These are phyloP conservation scores for Botryotinia narcissicola DNA, from an alignment of 2,329 filamentous ascomycete genomes.

Conservation along the genomic window DNA sequence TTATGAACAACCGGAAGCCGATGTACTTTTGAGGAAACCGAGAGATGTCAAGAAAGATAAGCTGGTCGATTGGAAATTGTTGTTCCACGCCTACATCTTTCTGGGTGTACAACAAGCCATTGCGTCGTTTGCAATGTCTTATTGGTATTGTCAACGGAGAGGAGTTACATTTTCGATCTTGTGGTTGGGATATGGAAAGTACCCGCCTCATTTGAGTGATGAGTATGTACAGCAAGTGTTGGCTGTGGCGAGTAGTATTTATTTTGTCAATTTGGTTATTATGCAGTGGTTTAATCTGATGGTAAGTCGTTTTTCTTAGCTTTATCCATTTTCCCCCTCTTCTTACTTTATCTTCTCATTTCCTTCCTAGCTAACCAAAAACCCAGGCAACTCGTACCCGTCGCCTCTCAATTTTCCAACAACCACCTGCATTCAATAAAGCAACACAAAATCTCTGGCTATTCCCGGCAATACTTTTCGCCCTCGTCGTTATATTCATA, in stretches of 20 bases:
- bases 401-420: constrained; percentile 65
- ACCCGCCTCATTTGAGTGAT: constrained; percentile 45
- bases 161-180: constrained; percentile 62
- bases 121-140: constrained; percentile 61
- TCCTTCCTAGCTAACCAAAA: not conserved
- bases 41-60: constrained; percentile 66
- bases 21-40: constrained; percentile 66
- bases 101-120: constrained; percentile 62
- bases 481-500: constrained; percentile 65
- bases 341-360: not conserved
- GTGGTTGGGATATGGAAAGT: constrained; percentile 65
- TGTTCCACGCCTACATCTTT: constrained; percentile 69
- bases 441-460: constrained; percentile 60
- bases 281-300: constrained; percentile 80
- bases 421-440: constrained; percentile 64
- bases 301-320: constrained; percentile 14
- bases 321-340: not conserved
- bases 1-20: constrained; percentile 73
- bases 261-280: constrained; percentile 75
- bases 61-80: constrained; percentile 69
- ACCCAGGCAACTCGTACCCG: constrained; percentile 54
- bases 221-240: constrained; percentile 49
- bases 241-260: constrained; percentile 49
- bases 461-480: constrained; percentile 67
- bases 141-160: constrained; percentile 58